These are phyloP conservation scores for Saccharomycopsis guyanensis DNA, from an alignment of 805 yeast species.

Conservation along the genomic window DNA sequence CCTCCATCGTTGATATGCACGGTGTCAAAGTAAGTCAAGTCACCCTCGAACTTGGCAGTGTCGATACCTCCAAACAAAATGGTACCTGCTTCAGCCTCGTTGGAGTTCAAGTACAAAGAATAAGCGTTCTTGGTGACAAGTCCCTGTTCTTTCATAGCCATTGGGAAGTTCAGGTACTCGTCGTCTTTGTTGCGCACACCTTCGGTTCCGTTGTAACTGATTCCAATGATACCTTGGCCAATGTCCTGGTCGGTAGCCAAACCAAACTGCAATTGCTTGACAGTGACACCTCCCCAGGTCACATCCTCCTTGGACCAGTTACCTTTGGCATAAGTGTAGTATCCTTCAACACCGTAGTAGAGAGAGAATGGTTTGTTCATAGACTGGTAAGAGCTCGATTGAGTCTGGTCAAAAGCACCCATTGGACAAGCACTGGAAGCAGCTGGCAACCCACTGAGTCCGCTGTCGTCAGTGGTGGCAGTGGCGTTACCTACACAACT, in stretches of 20 bases:
- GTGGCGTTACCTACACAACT: slow-evolving; percentile 10
- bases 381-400: slow-evolving; percentile 3
- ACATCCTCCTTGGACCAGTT: slow-evolving; percentile 1
- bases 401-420: not conserved
- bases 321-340: not conserved
- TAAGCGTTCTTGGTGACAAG: slow-evolving; percentile 36
- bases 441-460: slow-evolving; percentile 10
- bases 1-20: slow-evolving; percentile 33
- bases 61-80: slow-evolving; percentile 70
- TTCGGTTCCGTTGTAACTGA: not conserved
- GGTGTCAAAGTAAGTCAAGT: slow-evolving; percentile 41
- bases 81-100: slow-evolving; percentile 37
- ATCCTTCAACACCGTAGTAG: slow-evolving; percentile 12
- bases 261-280: slow-evolving; percentile 4
- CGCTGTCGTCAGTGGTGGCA: slow-evolving; percentile 13
- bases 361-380: not conserved
- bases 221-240: slow-evolving; percentile 6
- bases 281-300: slow-evolving; percentile 1
- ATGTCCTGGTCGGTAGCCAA: slow-evolving; percentile 3
- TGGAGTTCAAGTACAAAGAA: slow-evolving; percentile 51
- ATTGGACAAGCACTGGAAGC: not conserved
- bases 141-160: slow-evolving; percentile 49
- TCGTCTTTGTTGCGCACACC: slow-evolving; percentile 1
- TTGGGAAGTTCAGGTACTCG: slow-evolving; percentile 46
- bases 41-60: slow-evolving; percentile 52